Percentiles rank a stretch among this genome's conserved stretches.
Conservation (phyloP, 441 rosid species). For the Hura crepitans region DNA sequence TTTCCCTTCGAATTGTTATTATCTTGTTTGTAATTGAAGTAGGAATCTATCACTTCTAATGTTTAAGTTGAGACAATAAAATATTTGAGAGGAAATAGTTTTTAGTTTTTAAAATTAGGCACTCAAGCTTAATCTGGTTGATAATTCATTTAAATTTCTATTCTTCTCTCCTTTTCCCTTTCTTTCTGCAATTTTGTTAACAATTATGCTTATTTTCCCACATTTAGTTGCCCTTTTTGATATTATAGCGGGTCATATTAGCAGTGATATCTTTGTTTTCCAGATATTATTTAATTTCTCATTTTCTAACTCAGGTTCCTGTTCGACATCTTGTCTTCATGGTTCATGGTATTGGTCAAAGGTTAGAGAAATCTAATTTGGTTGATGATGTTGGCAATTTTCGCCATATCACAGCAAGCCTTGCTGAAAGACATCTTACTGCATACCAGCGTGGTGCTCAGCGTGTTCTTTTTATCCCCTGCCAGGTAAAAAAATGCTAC, state of each 20-base stretch:
- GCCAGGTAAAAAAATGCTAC: slow-evolving; percentile 61
- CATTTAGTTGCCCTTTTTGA: not conserved
- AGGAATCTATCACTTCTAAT: not conserved
- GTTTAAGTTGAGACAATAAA: not conserved
- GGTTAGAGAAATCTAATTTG: slow-evolving; percentile 95
- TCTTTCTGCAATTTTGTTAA: not conserved
- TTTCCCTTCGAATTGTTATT: not conserved
- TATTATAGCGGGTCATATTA: not conserved
- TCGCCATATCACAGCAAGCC: slow-evolving; percentile 76
- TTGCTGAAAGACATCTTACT: slow-evolving; percentile 77
- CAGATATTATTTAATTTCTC: slow-evolving; percentile 6
- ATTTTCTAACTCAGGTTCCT: slow-evolving; percentile 67
- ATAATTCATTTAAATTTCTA: not conserved
- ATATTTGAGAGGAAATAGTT: not conserved
- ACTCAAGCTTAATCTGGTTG: not conserved
- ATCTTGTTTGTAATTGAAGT: not conserved
- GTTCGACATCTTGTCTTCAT: slow-evolving; percentile 93
- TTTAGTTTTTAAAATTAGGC: not conserved
- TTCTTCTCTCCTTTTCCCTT: not conserved
- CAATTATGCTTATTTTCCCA: not conserved
- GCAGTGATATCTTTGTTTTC: not conserved
- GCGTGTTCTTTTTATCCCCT: slow-evolving; percentile 91
- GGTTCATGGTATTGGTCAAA: slow-evolving; percentile 99
- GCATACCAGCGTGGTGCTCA: slow-evolving; percentile 70
- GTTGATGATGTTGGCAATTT: slow-evolving; percentile 92